A percentile compares a stretch with the other conserved stretches of the same genome.
Evolutionary conservation across 495 filamentous ascomycete genomes (phyloP).

Genomic region (Penicillium paxilli): DNA sequence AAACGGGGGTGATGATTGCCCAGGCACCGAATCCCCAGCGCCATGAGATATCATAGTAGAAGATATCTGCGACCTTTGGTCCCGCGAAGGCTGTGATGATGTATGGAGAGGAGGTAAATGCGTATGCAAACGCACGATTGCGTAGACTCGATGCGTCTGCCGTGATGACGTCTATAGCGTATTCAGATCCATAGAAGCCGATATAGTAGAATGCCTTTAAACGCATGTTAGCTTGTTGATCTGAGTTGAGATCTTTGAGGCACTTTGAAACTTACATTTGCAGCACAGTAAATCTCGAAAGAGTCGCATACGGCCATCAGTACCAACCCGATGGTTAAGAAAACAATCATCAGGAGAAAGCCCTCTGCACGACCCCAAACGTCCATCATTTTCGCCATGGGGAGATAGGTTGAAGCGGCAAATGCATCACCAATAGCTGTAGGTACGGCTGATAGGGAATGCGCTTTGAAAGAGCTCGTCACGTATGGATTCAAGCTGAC

Average conservation of each 20-base stretch:
- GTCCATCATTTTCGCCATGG: conserved; percentile 66
- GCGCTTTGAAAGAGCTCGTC: conserved; percentile 27
- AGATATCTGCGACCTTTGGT: conserved; percentile 40
- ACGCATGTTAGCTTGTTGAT: neutral
- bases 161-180: conserved; percentile 52
- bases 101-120: conserved; percentile 56
- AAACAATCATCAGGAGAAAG: conserved; percentile 42
- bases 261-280: conserved; percentile 9
- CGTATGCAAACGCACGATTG: conserved; percentile 57
- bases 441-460: conserved; percentile 32
- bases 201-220: conserved; percentile 47
- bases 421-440: conserved; percentile 41
- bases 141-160: conserved; percentile 59
- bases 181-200: conserved; percentile 52
- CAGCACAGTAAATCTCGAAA: conserved; percentile 46
- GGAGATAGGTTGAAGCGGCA: conserved; percentile 59
- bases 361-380: conserved; percentile 57
- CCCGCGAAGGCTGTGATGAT: conserved; percentile 57
- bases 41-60: conserved; percentile 47
- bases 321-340: conserved; percentile 38
- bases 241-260: no score
- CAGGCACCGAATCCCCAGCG: conserved; percentile 62
- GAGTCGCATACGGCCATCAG: conserved; percentile 49
- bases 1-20: conserved; percentile 53
- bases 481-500: conserved; percentile 27